phyloP scores from a whole-genome alignment of 1,284 basidiomycete species.

The Fomitopsis palustris region DNA sequence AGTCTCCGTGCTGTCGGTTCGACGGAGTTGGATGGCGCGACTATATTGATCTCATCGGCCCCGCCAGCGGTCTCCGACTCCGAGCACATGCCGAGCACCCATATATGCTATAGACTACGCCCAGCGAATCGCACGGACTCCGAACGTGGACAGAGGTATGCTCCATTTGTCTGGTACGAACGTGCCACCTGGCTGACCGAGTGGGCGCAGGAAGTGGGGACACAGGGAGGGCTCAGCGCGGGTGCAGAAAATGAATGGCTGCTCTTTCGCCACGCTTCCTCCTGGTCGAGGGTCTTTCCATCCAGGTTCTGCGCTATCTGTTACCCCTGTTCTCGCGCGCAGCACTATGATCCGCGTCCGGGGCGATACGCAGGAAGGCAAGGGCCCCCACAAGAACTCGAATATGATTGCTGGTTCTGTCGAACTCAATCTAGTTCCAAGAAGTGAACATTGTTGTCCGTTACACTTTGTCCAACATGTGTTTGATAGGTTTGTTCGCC shows the following conservation, averaged over 20 bases:
- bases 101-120: background rate
- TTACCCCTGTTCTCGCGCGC: background rate
- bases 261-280: background rate
- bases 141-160: background rate
- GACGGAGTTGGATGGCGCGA: background rate
- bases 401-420: background rate
- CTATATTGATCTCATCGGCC: background rate
- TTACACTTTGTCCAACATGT: no score
- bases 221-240: background rate
- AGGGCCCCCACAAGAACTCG: background rate
- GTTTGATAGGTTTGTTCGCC: no score
- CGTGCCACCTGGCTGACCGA: background rate
- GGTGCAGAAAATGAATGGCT: background rate
- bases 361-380: background rate
- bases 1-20: background rate
- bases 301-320: background rate
- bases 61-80: background rate
- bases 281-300: background rate
- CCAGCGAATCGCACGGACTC: background rate
- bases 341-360: background rate
- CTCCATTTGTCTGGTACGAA: background rate
- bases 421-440: background rate
- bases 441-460: background rate
- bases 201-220: background rate
- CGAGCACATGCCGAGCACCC: background rate